Evolutionary conservation across 768 basidiomycete genomes (phyloP), one percentile per base, ranked within the genome.

Genomic region (Sporobolomyces roseus): DNA sequence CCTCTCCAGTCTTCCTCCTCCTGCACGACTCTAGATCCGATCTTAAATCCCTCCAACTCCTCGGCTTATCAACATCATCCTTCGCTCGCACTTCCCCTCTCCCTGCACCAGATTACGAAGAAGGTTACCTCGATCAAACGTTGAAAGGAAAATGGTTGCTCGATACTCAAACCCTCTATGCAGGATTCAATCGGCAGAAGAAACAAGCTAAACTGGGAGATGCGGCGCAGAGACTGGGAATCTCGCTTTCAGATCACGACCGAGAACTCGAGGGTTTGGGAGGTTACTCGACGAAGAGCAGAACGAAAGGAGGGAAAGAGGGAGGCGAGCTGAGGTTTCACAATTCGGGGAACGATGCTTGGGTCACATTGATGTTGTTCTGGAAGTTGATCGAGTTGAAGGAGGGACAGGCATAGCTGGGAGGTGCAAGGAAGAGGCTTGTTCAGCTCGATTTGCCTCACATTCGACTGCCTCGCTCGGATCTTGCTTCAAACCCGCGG

Each of bases 21-120:
- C 89, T 93, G 77, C 91, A 93, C 77, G 89, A 90, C 77, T 81
- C 83, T 54, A 83, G 79, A 65, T 85, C 88, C 71, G 91, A 93
- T 78, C 82, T 93, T 61, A 90, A 91, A 70, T 90, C 90, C 0
- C 82, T 85, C 23, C 85, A 87, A 59, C 80, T 92, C 48, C 90
- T 91, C 76, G 84, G 83, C 45, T 80, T 93, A 30, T 81, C 4
- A 80, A 80, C 58, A 82, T 36, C 30, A 8, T 23, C 30, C 46
- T 66, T 27, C 63, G 38, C 21, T 14, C 61, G 3, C 2, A 6
- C 19, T 35, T 36, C 32, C 1, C 32, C 45, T 19, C 49, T 35
- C 16, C 61, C 55, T 43, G 12, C 27, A 48, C 53, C 62, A 14
- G 32, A 30, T 23, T 17, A 29, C 43, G 25, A 48, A 38, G 3